Base-by-base conservation (phyloP, 2,329 filamentous ascomycete genomes). In the Xylaria sp. region DNA sequence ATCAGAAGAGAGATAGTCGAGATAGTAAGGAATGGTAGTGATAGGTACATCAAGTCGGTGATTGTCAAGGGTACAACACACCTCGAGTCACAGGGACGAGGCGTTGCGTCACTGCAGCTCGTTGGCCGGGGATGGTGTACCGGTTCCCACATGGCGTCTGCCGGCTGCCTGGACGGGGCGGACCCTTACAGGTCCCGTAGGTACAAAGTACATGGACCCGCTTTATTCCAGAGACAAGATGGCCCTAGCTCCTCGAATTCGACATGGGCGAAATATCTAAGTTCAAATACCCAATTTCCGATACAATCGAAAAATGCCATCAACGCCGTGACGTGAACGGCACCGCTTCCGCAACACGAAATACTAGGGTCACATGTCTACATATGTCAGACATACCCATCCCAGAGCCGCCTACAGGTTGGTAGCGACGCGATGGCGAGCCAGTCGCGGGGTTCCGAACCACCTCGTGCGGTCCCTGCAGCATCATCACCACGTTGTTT, bases 291-390 rank as follows among this genome's bases (percentile, higher is more conserved):
- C n/a, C n/a, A 9, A 9, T 6, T 13, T 23, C 44, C 20, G 13
- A 26, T 20, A 5, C 54, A 13, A 42, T 23, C 54, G 7, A 10
- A 58, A 58, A 60, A 67, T 68, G 58, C 59, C 51, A 65, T 60
- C 2, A 33, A 40, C 26, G 36, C 36, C 31, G 51, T 26, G 11
- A 66, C 26, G 40, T 38, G 46, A 42, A 61, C 13, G 20, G 38
- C 61, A 71, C 63, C 60, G 56, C 57, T 33, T 26, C 51, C 53
- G 67, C 46, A 36, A 42, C 67, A 33, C 42, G 6, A 64, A 26
- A 61, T 57, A 59, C 49, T 56, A 65, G 71, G 73, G 72, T 75
- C 76, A 79, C 75, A 79, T 79, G 77, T 79, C 77, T 76, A 72
- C 73, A 63, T 71, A 78, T 79, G 77, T 77, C 57, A 77, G 75